Evolutionary conservation across 768 basidiomycete genomes (phyloP).

Genomic region (Xerocomus potaroensis): DNA sequence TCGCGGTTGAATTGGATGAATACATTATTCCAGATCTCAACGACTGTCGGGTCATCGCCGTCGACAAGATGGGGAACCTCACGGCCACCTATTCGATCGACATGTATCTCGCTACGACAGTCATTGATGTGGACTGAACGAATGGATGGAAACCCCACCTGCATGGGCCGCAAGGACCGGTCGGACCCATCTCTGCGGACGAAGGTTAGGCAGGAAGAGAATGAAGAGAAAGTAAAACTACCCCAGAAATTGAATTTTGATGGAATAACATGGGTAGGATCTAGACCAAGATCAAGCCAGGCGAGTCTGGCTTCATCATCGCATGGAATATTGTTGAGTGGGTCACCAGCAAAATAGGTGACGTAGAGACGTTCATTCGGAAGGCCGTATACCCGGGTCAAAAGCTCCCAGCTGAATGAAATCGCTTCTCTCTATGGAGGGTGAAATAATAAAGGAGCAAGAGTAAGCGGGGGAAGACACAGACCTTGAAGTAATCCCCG

Average conservation of each 20-base stretch:
- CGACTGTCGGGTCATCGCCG: constrained; percentile 91
- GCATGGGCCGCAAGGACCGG: constrained; percentile 97
- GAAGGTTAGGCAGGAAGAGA: constrained; percentile 1
- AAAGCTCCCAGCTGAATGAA: constrained; percentile 87
- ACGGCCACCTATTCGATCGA: constrained; percentile 95
- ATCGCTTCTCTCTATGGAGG: constrained; percentile 82
- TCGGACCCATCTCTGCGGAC: constrained; percentile 91
- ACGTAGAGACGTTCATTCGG: constrained; percentile 92
- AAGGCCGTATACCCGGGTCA: constrained; percentile 85
- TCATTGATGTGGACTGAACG: not conserved
- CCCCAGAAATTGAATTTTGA: constrained; percentile 99
- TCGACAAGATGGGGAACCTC: constrained; percentile 93
- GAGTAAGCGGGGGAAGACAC: constrained; percentile 5
- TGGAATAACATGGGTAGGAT: constrained; percentile 87
- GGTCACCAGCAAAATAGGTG: constrained; percentile 96
- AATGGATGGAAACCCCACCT: constrained; percentile 42
- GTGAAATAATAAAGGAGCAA: constrained; percentile 5
- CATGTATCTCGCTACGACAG: constrained; percentile 81
- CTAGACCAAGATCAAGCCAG: constrained; percentile 87
- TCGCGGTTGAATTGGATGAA: constrained; percentile 99
- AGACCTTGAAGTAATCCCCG: constrained; percentile 98
- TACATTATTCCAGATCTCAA: constrained; percentile 99
- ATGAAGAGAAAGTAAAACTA: constrained; percentile 33
- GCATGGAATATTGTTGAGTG: constrained; percentile 76
- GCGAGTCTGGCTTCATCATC: constrained; percentile 84